Evolutionary conservation across 768 basidiomycete species (phyloP).

Genomic region (Rhodotorula toruloides): DNA sequence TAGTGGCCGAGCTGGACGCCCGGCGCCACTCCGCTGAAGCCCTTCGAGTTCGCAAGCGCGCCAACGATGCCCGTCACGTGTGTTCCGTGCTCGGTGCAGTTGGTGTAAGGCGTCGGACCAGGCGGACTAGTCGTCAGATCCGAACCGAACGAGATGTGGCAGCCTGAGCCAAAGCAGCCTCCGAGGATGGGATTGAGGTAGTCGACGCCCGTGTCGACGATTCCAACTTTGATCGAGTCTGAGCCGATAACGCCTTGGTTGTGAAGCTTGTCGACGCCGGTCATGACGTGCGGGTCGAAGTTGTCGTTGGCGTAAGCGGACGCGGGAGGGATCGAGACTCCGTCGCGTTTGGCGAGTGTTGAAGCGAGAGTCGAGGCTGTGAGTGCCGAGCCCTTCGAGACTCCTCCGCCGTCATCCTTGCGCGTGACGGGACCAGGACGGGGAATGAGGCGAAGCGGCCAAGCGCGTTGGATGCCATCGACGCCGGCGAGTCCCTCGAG

Average conservation of each 20-base stretch:
- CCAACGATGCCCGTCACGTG: slow-evolving; percentile 58
- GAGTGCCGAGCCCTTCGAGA: too few relatives aligned
- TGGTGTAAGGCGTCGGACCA: slow-evolving; percentile 49
- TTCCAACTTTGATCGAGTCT: slow-evolving; percentile 51
- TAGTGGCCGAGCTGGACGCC: slow-evolving; percentile 54
- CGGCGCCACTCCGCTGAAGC: slow-evolving; percentile 66
- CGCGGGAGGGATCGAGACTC: background rate
- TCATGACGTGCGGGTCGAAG: slow-evolving; percentile 35
- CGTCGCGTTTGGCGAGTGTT: background rate
- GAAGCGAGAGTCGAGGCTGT: background rate
- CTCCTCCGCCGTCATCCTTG: too few relatives aligned
- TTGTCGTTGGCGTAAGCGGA: slow-evolving; percentile 18
- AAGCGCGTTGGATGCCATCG: slow-evolving; percentile 4
- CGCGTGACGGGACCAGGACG: background rate
- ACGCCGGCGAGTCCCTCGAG: background rate
- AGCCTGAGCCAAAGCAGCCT: slow-evolving; percentile 46
- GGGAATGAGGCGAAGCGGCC: slow-evolving; percentile 3
- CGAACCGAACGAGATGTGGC: slow-evolving; percentile 49
- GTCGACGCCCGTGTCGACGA: slow-evolving; percentile 53
- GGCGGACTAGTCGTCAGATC: slow-evolving; percentile 55
- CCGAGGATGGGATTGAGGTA: slow-evolving; percentile 47
- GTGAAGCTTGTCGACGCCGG: slow-evolving; percentile 63
- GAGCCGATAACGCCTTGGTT: slow-evolving; percentile 58
- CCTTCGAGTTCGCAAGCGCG: slow-evolving; percentile 59
- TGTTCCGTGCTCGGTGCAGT: slow-evolving; percentile 35